Percentiles rank a stretch among this genome's conserved stretches.
phyloP scores from a whole-genome alignment of 2,329 filamentous ascomycete species.

The Colletotrichum sp. region DNA sequence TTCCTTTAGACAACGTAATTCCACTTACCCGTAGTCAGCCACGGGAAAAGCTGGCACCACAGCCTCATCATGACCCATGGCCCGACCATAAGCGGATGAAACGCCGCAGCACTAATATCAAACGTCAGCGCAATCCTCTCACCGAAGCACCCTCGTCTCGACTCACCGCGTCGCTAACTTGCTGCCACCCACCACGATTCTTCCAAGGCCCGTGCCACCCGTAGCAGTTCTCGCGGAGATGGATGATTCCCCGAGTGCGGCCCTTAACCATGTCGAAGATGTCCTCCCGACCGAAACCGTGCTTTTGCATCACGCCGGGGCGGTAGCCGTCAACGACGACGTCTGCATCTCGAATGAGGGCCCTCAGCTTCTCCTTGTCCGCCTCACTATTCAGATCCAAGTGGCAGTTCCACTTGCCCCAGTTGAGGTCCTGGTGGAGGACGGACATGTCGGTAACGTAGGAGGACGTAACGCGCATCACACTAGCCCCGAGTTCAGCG shows the following conservation, averaged over 20 bases:
- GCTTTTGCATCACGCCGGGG: conserved; percentile 49
- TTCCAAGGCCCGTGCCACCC: conserved; percentile 54
- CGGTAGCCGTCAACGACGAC: conserved; percentile 56
- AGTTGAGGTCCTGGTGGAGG: conserved; percentile 50
- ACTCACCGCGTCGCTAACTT: conserved; percentile 51
- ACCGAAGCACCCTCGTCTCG: fast-evolving
- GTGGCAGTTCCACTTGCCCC: conserved; percentile 52
- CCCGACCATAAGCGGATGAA: conserved; percentile 48
- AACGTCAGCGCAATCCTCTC: not conserved
- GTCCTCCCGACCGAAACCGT: conserved; percentile 45
- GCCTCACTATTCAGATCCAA: conserved; percentile 41
- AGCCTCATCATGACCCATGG: conserved; percentile 37
- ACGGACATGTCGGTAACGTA: conserved; percentile 42
- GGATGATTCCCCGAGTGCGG: conserved; percentile 37
- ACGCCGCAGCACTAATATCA: conserved; percentile 41
- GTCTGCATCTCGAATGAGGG: conserved; percentile 51
- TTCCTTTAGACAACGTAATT: not conserved
- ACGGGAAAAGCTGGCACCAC: conserved; percentile 35
- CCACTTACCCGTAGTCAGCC: conserved; percentile 30
- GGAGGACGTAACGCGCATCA: conserved; percentile 46
- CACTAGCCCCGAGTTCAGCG: conserved; percentile 50
- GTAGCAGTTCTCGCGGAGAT: conserved; percentile 58
- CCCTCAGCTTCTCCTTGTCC: conserved; percentile 12
- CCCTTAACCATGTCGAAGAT: conserved; percentile 41
- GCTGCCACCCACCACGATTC: conserved; percentile 55